phyloP scores from a whole-genome alignment of 805 yeast species.

The Isabelozyma pseudorhagii region DNA sequence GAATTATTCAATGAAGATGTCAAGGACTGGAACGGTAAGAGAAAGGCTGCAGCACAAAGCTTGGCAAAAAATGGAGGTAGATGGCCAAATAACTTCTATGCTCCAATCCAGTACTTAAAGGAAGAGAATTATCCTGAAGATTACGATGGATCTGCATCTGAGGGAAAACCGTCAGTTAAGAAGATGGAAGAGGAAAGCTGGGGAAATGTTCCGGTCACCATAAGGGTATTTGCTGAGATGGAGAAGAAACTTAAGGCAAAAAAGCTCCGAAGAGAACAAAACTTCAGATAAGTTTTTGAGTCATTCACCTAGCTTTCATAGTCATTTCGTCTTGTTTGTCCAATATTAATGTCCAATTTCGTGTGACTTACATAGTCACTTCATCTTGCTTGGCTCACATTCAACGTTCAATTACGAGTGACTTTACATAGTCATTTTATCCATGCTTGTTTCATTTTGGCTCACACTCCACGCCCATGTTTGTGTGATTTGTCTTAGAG shows the following conservation, averaged over 20 bases:
- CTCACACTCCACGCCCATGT: neutral
- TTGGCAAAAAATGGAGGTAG: constrained; percentile 36
- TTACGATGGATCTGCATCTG: constrained; percentile 11
- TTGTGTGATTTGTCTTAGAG: neutral
- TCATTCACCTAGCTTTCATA: too few relatives aligned
- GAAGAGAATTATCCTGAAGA: constrained; percentile 18
- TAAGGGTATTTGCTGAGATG: constrained; percentile 79
- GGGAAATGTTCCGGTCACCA: constrained; percentile 64
- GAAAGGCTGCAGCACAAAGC: constrained; percentile 53
- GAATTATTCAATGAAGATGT: constrained; percentile 86
- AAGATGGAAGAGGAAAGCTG: constrained; percentile 24
- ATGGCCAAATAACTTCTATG: constrained; percentile 43
- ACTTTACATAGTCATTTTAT: too few relatives aligned
- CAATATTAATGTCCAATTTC: too few relatives aligned
- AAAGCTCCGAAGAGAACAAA: constrained; percentile 9
- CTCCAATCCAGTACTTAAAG: constrained; percentile 31
- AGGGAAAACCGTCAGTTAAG: constrained; percentile 6
- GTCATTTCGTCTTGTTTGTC: too few relatives aligned
- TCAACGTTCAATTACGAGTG: too few relatives aligned
- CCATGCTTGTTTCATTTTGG: too few relatives aligned
- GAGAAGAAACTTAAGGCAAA: constrained; percentile 61
- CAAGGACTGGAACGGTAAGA: constrained; percentile 68
- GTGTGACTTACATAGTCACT: too few relatives aligned
- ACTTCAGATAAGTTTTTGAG: neutral
- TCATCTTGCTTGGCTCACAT: too few relatives aligned